Base-by-base conservation (phyloP, 192 early-diverging fungal species). In the Chytriomyces confervae region DNA sequence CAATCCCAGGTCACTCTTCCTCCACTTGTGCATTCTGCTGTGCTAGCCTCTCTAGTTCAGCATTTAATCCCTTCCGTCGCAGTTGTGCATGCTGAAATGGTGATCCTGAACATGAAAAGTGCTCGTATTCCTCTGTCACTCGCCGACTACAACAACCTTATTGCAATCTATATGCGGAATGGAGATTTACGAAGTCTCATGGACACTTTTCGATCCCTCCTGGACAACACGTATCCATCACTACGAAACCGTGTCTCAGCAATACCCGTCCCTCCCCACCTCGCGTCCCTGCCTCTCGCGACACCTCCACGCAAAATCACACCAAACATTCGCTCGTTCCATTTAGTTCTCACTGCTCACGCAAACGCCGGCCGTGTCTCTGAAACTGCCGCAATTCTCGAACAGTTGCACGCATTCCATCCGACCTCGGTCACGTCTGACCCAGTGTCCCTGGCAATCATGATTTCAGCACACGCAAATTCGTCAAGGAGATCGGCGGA, bases 71-170 rank as follows among this genome's bases (percentile, higher is more conserved):
- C 72, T 6, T 50, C 71, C 0, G 13, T 79, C n/a, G 78, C 71
- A 24, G 78, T 48, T 13, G 63, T 49, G 5, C 10, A 68, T 44
- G 78, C 78, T 44, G 78, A 74, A 57, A 50, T 75, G 65, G 65
- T 79, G 6, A 44, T 66, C 8, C 0, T 50, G 8, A 79, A 79
- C 53, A 67, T 79, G 64, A 61, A 45, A 16, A 45, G 61, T 11
- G 72, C 50, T 1, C 18, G 65, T 6, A n/a, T 24, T 47, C 43
- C 64, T 18, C 78, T 75, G 10, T 63, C 66, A 29, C 43, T 79
- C 0, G 0, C 65, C 23, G 78, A 79, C 78, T 67, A 66, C 27
- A 79, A 79, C 53, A 79, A 79, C 57, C 20, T 79, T n/a, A 73
- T 79, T 62, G 13, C 61, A 5, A 61, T 64, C 50, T 72, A 79